Evolutionary conservation across 2,329 filamentous ascomycete genomes (phyloP), one percentile per base, ranked within the genome.

Genomic region (Fusarium udum): DNA sequence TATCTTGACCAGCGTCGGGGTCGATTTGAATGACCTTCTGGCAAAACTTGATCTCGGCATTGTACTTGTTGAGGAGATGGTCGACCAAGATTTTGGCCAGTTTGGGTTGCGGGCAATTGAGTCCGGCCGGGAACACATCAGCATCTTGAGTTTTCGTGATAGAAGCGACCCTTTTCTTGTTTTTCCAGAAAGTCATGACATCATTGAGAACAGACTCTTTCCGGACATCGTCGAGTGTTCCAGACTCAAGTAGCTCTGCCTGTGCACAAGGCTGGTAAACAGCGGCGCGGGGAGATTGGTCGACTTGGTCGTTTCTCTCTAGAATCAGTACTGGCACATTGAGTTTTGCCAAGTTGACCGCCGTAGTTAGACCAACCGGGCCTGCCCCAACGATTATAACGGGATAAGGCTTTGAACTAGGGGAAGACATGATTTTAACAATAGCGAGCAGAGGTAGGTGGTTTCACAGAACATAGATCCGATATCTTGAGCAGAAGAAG

Each of bases 231-330:
- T 55, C 51, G 6, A 55, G 51, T 18, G 34, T 55, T 6, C 51
- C 34, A 10, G 51, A 55, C 26, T 55, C 51, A 4, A 55, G 34
- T 9, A 55, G 51, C 20, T 55, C 51, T 1, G 51, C 51, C 15
- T 55, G 34, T n/a, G 51, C 51, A 39, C 51, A 55, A 39, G 51
- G 51, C 7, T 55, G 51, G 15, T 55, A 55, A 22, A 55, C 51
- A 28, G 51, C 51, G 6, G 51, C 51, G 20, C 51, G 51, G 2
- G 51, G 51, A 40, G 51, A 55, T 1, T 55, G 51, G 34, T 55
- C 51, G 14, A 55, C 51, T 40, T 55, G 14, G 4, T 55, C 14
- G 18, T 28, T 55, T 40, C 34, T 55, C 34, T 55, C 51, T 13
- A 55, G 24, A 10, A 55, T 28, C 34, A 55, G 34, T 5, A 55